Percentiles rank a stretch among this genome's conserved stretches.
These are phyloP conservation scores for Ogataea ramenticola DNA, from an alignment of 805 yeast species.

Conservation along the genomic window DNA sequence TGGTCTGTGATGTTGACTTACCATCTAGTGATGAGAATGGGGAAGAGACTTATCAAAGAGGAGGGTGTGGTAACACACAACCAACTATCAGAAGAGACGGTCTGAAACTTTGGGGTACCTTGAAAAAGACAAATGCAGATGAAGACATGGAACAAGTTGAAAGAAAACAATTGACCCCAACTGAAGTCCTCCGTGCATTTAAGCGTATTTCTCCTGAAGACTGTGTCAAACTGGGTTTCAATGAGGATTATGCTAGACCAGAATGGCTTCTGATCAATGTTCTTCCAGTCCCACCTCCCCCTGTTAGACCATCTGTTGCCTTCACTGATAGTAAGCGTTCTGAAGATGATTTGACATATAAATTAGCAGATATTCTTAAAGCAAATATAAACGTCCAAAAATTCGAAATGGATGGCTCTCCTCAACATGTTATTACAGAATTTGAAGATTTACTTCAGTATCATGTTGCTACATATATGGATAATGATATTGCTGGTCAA, in stretches of 20 bases:
- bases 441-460: conserved; percentile 92
- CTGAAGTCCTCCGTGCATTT: conserved; percentile 86
- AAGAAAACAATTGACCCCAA: conserved; percentile 77
- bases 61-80: conserved; percentile 97
- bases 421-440: conserved; percentile 95
- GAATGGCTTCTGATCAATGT: conserved; percentile 98
- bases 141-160: conserved; percentile 90
- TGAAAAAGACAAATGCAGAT: conserved; percentile 75
- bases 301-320: conserved; percentile 97
- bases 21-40: conserved; percentile 48
- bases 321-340: conserved; percentile 98
- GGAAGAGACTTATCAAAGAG: conserved; percentile 45
- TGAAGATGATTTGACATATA: conserved; percentile 97
- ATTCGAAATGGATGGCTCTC: conserved; percentile 97
- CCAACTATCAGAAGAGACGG: conserved; percentile 97
- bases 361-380: conserved; percentile 91
- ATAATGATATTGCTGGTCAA: conserved; percentile 98
- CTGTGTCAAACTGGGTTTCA: conserved; percentile 75
- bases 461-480: conserved; percentile 99
- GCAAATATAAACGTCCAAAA: conserved; percentile 97
- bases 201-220: conserved; percentile 86
- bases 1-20: conserved; percentile 92
- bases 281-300: conserved; percentile 99
- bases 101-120: conserved; percentile 92
- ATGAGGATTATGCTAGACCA: conserved; percentile 95